Percentiles rank a stretch among this genome's conserved stretches.
phyloP scores from a whole-genome alignment of 2,329 filamentous ascomycete genomes.

The Clonostachys byssicola region DNA sequence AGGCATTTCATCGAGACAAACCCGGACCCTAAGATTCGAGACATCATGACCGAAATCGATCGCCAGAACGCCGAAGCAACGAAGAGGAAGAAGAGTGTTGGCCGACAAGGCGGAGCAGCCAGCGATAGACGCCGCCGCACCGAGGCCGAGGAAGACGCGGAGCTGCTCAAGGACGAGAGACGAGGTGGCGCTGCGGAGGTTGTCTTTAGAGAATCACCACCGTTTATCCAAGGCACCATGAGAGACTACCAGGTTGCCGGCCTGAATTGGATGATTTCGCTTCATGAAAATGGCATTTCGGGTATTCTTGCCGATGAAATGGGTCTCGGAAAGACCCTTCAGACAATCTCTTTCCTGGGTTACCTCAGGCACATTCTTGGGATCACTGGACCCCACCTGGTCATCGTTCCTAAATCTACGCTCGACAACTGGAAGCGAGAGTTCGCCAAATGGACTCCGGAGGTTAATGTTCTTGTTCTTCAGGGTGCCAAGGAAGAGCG shows the following conservation, averaged over 20 bases:
- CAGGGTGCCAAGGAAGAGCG: slow-evolving; percentile 96
- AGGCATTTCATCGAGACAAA: slow-evolving; percentile 99
- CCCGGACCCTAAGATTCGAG: slow-evolving; percentile 88
- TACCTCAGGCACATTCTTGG: slow-evolving; percentile 89
- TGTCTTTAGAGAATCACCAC: slow-evolving; percentile 88
- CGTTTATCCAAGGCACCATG: slow-evolving; percentile 87
- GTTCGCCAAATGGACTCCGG: slow-evolving; percentile 90
- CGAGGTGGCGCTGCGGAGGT: slow-evolving; percentile 81
- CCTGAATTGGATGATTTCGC: slow-evolving; percentile 94
- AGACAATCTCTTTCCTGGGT: slow-evolving; percentile 94
- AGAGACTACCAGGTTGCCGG: slow-evolving; percentile 95
- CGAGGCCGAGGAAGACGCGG: slow-evolving; percentile 96
- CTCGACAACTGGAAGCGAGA: slow-evolving; percentile 98
- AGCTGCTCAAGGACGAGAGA: slow-evolving; percentile 82
- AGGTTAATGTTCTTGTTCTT: slow-evolving; percentile 88
- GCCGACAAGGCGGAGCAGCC: slow-evolving; percentile 79
- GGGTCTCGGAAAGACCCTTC: slow-evolving; percentile 95
- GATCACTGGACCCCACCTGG: slow-evolving; percentile 85
- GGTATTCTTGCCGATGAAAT: slow-evolving; percentile 98
- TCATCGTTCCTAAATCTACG: slow-evolving; percentile 93
- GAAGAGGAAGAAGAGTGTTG: slow-evolving; percentile 67
- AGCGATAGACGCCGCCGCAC: slow-evolving; percentile 80
- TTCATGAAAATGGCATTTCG: slow-evolving; percentile 98
- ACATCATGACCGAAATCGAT: slow-evolving; percentile 92
- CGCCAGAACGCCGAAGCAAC: slow-evolving; percentile 77